phyloP scores from a whole-genome alignment of 306 rosid species.

The Canavalia ensiformis region DNA sequence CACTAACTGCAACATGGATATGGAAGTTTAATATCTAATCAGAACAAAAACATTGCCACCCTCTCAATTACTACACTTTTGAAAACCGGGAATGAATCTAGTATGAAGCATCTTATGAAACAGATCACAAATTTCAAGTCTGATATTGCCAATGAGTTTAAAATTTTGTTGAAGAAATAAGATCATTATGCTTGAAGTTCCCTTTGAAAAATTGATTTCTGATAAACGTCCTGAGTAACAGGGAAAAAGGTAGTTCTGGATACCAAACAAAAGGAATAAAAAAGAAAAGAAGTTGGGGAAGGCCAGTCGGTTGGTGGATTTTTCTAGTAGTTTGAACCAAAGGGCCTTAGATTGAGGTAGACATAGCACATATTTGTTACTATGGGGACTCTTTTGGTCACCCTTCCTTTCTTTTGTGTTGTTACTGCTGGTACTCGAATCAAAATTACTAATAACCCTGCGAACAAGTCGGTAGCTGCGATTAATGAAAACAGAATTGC shows the following conservation, averaged over 20 bases:
- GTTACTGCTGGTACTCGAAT: conserved; percentile 49
- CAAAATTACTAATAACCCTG: conserved; percentile 57
- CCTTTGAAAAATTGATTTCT: conserved; percentile 92
- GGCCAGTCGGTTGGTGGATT: conserved; percentile 51
- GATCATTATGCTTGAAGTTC: conserved; percentile 93
- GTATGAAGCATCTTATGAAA: conserved; percentile 97
- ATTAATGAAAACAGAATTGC: conserved; percentile 62
- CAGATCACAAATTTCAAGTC: conserved; percentile 98
- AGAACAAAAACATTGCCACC: conserved; percentile 97
- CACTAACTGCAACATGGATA: conserved; percentile 98
- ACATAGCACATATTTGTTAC: conserved; percentile 45
- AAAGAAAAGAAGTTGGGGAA: not conserved
- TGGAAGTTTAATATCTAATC: conserved; percentile 98
- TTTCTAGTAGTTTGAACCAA: not conserved
- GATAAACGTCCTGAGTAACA: conserved; percentile 17
- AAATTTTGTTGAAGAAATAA: conserved; percentile 96
- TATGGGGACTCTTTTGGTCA: conserved; percentile 14
- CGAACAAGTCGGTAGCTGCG: conserved; percentile 62
- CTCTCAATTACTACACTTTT: conserved; percentile 97
- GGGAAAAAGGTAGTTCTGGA: not conserved
- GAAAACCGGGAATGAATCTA: conserved; percentile 98
- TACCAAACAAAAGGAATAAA: not conserved
- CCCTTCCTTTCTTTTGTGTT: conserved; percentile 43
- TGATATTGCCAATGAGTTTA: conserved; percentile 97
- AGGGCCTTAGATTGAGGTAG: conserved; percentile 46